Percentiles rank a stretch among this genome's conserved stretches.
These are phyloP conservation scores for Trichothecium roseum DNA, from an alignment of 2,329 filamentous ascomycete species.

Conservation along the genomic window DNA sequence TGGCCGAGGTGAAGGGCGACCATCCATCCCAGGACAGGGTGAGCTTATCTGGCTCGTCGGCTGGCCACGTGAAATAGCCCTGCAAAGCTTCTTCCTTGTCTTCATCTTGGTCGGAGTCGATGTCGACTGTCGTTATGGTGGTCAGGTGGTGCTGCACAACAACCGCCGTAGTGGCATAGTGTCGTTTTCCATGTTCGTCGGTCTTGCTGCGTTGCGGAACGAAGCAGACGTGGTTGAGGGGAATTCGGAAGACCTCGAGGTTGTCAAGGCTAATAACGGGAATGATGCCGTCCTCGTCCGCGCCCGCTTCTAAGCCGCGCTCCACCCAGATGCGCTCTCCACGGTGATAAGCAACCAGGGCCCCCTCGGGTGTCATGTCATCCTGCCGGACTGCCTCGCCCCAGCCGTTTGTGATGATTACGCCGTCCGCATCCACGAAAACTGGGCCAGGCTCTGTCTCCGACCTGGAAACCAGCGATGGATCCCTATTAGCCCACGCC, in stretches of 20 bases:
- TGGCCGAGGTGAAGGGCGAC: not conserved
- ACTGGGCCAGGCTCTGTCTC: not conserved
- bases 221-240: constrained; percentile 1
- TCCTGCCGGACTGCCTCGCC: not conserved
- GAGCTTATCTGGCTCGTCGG: not conserved
- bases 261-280: constrained; percentile 3
- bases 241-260: not conserved
- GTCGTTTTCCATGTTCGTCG: not conserved
- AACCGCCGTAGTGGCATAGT: not conserved
- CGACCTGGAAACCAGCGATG: constrained; percentile 1
- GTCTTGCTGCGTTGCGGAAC: not conserved
- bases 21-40: not conserved
- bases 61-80: constrained; percentile 2
- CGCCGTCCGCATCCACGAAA: constrained; percentile 2
- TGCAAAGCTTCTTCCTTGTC: not conserved
- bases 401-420: constrained; percentile 1
- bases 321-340: constrained; percentile 4
- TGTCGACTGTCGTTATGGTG: not conserved
- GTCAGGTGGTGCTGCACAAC: not conserved
- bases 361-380: not conserved
- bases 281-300: not conserved
- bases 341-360: constrained; percentile 1
- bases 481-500: constrained; percentile 2
- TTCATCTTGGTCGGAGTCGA: not conserved
- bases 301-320: not conserved